Base-by-base conservation (phyloP, 2,329 filamentous ascomycete genomes). In the Fusarium abutilonis region DNA sequence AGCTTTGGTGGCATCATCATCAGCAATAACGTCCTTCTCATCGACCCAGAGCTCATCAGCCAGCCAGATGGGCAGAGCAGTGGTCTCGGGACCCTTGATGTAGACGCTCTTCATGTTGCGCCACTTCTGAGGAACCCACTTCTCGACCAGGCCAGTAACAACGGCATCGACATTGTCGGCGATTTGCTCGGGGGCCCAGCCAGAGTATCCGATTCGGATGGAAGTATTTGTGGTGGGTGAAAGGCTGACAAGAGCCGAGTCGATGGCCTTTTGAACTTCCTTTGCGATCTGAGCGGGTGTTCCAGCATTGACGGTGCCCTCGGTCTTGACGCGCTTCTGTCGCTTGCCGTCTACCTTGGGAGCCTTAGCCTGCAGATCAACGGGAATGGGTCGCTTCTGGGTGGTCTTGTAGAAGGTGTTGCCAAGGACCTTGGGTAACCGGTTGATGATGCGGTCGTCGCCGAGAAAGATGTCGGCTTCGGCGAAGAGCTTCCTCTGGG, bases 401-500 rank as follows among this genome's bases (percentile, higher is more conserved):
- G 89, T 91, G 53, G 80, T 84, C 80, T 93, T 90, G 85, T 95
- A 98, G 77, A 99, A 98, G 2, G 89, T 89, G 81, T 97, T 98
- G 69, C 94, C 95, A 11, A 99, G 86, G 3, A 88, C 81, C 64
- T 86, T 85, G 53, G 93, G 92, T 57, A 98, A 83, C 26, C 82
- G 79, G 74, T 85, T 88, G 72, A 89, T 82, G 70, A 99, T 90
- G 44, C 95, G 85, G 73, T 97, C 91, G 75, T 99, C 95, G 48
- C 91, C 94, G 54, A 99, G 83, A 80, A 99, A 98, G 53, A 98
- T 80, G 74, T 98, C 95, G 77, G 97, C 92, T 76, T 97, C 92
- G 40, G 87, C 81, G 62, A 89, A 85, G 32, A 99, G 85, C 76
- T 95, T 92, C 64, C 95, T 85, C 77, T 91, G 88, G 49, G 87